Evolutionary conservation across 129 eudicot species (phyloP), one percentile per base, ranked within the genome.

Genomic region (Centrapalus pauciflorus): DNA sequence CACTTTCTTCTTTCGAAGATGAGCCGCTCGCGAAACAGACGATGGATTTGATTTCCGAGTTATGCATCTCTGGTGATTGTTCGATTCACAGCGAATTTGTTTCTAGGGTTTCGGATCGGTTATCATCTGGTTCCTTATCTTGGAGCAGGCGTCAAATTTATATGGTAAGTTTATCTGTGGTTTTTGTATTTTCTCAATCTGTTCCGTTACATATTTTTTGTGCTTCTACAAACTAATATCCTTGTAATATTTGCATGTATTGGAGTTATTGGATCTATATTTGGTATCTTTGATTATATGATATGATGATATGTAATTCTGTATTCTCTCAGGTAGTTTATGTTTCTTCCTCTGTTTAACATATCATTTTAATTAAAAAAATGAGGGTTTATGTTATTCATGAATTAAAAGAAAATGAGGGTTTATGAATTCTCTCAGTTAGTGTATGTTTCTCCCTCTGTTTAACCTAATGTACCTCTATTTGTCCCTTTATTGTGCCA

Each of bases 91-190:
- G 70, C 5, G 92, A 89, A 74, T 88, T 93, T 27, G 83, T 89
- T 20, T 72, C 83, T 40, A 70, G 87, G 60, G 77, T 93, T 65
- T 74, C 90, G 4, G 90, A 76, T 61, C 76, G 67, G 29, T 71
- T 89, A 20, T 73, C 95, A 0, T 55, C 75, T 16, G 86, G 84
- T 34, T 67, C 81, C 7, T 66, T 88, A 61, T 72, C 84, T 14
- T 93, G 96, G 95, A 82, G 95, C 41, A 77, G 86, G 14, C 87
- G 88, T 33, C 99, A 94, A 64, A 32, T 84, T 30, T 82, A 86
- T 71, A 82, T 77, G 92, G 99, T 93, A 77, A 34, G 37, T 73
- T 3, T 34, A 30, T 23, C 2, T 7, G 43, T 25, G 11, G 20
- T 16, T 49, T n/a, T 48, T 23, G 11, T 71, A 14, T 13, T 33